phyloP scores from a whole-genome alignment of 2,329 filamentous ascomycete species.

The Elsinoe batatas region DNA sequence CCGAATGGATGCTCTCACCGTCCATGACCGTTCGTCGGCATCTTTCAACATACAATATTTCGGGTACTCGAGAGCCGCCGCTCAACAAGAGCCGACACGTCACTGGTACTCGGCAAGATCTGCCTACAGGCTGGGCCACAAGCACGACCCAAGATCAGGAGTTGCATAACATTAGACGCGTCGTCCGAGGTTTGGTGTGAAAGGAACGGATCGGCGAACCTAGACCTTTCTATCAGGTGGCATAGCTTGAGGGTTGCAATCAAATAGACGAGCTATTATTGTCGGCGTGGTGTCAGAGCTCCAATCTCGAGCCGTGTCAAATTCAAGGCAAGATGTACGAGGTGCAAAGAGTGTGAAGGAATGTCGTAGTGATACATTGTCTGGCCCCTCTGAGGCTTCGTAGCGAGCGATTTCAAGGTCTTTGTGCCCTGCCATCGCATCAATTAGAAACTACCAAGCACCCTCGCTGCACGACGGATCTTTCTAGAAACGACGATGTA shows the following conservation, averaged over 20 bases:
- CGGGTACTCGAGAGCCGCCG: neutral
- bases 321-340: neutral
- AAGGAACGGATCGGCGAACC: neutral
- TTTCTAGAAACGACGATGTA: neutral
- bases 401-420: neutral
- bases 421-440: neutral
- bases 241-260: neutral
- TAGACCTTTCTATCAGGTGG: neutral
- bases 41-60: neutral
- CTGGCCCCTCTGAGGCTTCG: neutral
- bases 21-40: neutral
- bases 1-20: neutral
- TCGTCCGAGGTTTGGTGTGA: neutral
- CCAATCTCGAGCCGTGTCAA: neutral
- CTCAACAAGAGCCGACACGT: neutral
- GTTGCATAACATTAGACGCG: neutral
- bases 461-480: neutral
- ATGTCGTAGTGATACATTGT: slow-evolving; percentile 3
- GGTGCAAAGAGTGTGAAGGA: neutral
- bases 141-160: neutral
- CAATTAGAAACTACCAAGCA: neutral
- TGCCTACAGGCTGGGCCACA: no score
- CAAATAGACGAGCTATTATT: neutral
- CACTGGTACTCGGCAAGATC: neutral
- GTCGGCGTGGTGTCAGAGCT: neutral